These are phyloP conservation scores for Arthromyces matolae DNA, from an alignment of 768 basidiomycete genomes.

Conservation along the genomic window DNA sequence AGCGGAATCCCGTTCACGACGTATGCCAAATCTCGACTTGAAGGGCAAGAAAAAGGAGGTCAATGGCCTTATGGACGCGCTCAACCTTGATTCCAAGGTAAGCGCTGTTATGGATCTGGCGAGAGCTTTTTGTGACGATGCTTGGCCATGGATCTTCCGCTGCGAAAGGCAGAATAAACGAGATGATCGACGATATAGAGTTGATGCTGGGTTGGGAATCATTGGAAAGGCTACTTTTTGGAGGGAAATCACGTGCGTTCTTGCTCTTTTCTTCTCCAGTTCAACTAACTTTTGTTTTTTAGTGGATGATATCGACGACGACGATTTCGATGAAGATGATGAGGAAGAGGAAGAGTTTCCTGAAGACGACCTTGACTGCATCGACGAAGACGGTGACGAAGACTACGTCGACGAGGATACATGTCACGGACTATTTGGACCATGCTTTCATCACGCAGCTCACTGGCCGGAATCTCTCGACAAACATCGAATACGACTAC, in stretches of 20 bases:
- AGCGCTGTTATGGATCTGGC: constrained; percentile 52
- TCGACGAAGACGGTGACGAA: constrained; percentile 23
- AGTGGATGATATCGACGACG: constrained; percentile 25
- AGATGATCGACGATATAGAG: constrained; percentile 62
- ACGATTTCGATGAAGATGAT: constrained; percentile 15
- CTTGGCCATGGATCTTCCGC: constrained; percentile 34
- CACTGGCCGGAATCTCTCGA: constrained; percentile 51
- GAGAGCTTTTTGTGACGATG: constrained; percentile 56
- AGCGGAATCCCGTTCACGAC: constrained; percentile 32
- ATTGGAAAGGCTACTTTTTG: constrained; percentile 49
- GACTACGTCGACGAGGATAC: constrained; percentile 28
- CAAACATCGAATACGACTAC: constrained; percentile 37
- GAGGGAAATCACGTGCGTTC: constrained; percentile 49
- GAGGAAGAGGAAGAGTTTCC: constrained; percentile 16
- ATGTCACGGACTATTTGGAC: constrained; percentile 19
- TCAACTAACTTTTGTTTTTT: not conserved
- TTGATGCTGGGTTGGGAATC: constrained; percentile 44
- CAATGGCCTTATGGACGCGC: constrained; percentile 45
- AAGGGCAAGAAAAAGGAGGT: constrained; percentile 55
- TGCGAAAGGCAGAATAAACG: constrained; percentile 31
- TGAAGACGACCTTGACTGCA: constrained; percentile 5
- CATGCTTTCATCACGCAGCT: constrained; percentile 34
- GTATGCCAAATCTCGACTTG: constrained; percentile 49
- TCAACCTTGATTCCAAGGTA: constrained; percentile 51
- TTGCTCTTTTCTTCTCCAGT: no score